Evolutionary conservation across 2,329 filamentous ascomycete species (phyloP), one percentile per base, ranked within the genome.

Genomic region (Ramularia collo-cygni): DNA sequence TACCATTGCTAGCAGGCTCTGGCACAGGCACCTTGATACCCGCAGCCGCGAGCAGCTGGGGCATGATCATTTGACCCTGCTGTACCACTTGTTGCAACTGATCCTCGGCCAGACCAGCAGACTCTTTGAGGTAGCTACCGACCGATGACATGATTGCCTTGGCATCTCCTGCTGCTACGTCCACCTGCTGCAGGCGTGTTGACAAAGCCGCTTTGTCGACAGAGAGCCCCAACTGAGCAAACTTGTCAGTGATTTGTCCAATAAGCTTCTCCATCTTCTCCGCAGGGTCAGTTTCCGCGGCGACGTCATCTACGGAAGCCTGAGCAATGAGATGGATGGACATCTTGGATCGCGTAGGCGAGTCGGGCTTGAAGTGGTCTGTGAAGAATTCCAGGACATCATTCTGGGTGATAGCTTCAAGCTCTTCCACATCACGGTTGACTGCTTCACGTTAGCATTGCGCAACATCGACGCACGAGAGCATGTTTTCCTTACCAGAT

Each of bases 321-420:
- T 90, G 85, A 0, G 90, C 90, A 40, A 83, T 75, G 16, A 96
- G 70, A 58, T 96, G 84, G 12, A 95, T 78, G 1, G 86, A 81
- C 5, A 93, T 65, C 59, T 95, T 95, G n/a, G 87, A 81, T 35
- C 92, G 78, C 1, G 68, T 70, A 0, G 74, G 64, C 3, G 90
- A 95, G 1, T 71, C 66, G 1, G 89, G 88, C 44, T 79, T 75
- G 52, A 98, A 84, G 64, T 79, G 84, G 17, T 76, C 72, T 21
- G 77, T 68, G 67, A 80, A 96, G 65, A 94, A 96, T 7, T 80
- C 73, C 17, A 87, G 59, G 63, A 98, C 78, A 39, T 95, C 85
- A 1, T 72, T 61, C 64, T 94, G 94, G 35, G 80, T 88, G 36
- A 96, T 67, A 3, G 70, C 65, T 56, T 82, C 81, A 53, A 96